Percentiles rank a stretch among this genome's conserved stretches.
Conservation (phyloP, 768 basidiomycete genomes). For the Melanogaster broomeanus region DNA sequence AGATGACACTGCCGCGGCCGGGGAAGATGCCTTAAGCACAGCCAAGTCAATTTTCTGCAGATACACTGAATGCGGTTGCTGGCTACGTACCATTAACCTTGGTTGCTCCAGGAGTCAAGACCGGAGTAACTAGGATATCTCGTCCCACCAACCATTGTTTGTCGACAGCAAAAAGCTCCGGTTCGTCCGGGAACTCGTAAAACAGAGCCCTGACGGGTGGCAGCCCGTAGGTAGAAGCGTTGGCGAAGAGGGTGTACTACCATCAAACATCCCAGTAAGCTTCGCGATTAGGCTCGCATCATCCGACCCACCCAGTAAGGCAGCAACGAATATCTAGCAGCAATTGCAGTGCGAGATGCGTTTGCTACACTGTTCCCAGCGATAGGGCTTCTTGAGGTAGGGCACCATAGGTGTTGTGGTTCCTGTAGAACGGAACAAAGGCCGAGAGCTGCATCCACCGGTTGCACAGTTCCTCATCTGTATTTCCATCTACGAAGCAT, state of each 20-base stretch:
- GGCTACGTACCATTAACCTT: slow-evolving; percentile 58
- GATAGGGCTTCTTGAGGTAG: slow-evolving; percentile 79
- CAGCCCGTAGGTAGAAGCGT: slow-evolving; percentile 61
- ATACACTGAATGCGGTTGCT: neutral
- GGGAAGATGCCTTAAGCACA: slow-evolving; percentile 57
- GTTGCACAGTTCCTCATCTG: slow-evolving; percentile 79
- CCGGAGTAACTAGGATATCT: slow-evolving; percentile 76
- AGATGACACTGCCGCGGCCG: slow-evolving; percentile 55
- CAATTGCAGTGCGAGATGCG: slow-evolving; percentile 70
- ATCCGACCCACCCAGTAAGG: slow-evolving; percentile 70
- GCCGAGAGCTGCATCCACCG: slow-evolving; percentile 89
- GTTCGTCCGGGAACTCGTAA: slow-evolving; percentile 75
- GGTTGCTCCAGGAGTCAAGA: slow-evolving; percentile 65
- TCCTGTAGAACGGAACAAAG: slow-evolving; percentile 81
- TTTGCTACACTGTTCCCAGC: slow-evolving; percentile 81
- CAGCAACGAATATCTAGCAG: slow-evolving; percentile 67
- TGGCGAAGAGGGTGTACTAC: slow-evolving; percentile 74
- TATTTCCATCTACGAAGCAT: slow-evolving; percentile 47
- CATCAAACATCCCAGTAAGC: neutral
- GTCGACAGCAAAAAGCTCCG: slow-evolving; percentile 61
- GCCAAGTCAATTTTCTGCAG: neutral
- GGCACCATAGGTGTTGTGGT: slow-evolving; percentile 69
- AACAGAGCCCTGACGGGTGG: slow-evolving; percentile 77
- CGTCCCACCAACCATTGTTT: slow-evolving; percentile 72
- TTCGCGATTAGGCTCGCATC: neutral